phyloP scores from a whole-genome alignment of 2,329 filamentous ascomycete genomes.

The Neopestalotiopsis sp. region DNA sequence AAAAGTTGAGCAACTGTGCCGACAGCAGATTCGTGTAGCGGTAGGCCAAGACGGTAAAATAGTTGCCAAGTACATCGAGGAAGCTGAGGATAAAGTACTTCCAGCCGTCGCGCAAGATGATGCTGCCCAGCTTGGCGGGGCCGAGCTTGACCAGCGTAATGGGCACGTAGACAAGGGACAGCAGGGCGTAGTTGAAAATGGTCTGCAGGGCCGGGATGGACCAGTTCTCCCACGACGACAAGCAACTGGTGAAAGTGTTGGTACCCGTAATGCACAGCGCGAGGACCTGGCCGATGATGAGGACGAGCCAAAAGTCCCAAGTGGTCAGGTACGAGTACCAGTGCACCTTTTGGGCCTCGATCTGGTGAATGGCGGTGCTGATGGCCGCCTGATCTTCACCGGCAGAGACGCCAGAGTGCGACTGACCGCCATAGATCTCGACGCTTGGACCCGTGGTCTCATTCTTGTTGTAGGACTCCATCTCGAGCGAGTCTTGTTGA shows the following conservation, averaged over 20 bases:
- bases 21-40: constrained; percentile 89
- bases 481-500: constrained; percentile 29
- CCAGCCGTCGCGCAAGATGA: constrained; percentile 80
- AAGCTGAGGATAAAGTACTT: constrained; percentile 93
- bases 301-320: constrained; percentile 84
- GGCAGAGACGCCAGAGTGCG: constrained; percentile 20
- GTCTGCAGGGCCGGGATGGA: constrained; percentile 95
- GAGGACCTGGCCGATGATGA: constrained; percentile 81
- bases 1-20: constrained; percentile 97
- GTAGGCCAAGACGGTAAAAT: constrained; percentile 96
- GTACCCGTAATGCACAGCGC: constrained; percentile 90
- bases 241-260: constrained; percentile 85
- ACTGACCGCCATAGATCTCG: constrained; percentile 29
- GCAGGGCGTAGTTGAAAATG: constrained; percentile 89
- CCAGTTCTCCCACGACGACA: constrained; percentile 66
- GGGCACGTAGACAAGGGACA: constrained; percentile 81
- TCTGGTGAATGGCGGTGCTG: constrained; percentile 55
- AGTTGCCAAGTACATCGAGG: constrained; percentile 95
- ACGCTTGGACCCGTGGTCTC: constrained; percentile 30
- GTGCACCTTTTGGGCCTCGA: constrained; percentile 57
- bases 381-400: constrained; percentile 43
- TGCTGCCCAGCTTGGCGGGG: constrained; percentile 66
- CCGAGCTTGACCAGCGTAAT: constrained; percentile 83
- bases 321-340: constrained; percentile 82
- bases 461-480: constrained; percentile 32